Evolutionary conservation across 176 grass and related monocot genomes (phyloP).

Genomic region (Aegilops speltoides): DNA sequence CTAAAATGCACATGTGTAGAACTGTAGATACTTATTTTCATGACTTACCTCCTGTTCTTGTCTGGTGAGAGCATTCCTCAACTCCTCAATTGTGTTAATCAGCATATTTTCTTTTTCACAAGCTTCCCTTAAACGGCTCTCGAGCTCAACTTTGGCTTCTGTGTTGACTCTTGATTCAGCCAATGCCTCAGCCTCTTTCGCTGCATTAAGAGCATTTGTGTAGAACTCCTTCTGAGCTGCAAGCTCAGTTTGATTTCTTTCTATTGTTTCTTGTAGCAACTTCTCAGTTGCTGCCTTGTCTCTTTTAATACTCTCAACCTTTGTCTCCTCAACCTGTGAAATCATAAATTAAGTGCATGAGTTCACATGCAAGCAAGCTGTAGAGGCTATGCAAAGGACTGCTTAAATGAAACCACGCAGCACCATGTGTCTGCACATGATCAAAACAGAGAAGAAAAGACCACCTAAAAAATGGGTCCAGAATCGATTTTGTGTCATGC

Average conservation of each 20-base stretch:
- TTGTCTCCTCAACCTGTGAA: slow-evolving; percentile 90
- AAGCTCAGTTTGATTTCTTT: slow-evolving; percentile 96
- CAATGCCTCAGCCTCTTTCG: slow-evolving; percentile 91
- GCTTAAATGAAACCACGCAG: not conserved
- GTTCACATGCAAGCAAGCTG: slow-evolving; percentile 1
- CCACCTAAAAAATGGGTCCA: not conserved
- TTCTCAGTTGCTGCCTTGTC: slow-evolving; percentile 94
- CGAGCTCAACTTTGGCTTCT: slow-evolving; percentile 91
- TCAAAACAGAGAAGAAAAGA: slow-evolving; percentile 16
- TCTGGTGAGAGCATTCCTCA: slow-evolving; percentile 89
- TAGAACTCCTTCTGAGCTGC: slow-evolving; percentile 98
- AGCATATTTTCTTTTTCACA: slow-evolving; percentile 84
- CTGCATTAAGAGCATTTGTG: slow-evolving; percentile 92
- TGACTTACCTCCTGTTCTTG: slow-evolving; percentile 90
- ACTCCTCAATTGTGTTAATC: slow-evolving; percentile 95
- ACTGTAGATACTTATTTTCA: slow-evolving; percentile 27
- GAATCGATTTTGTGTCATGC: not conserved
- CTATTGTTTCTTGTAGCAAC: slow-evolving; percentile 97
- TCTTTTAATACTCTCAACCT: slow-evolving; percentile 96
- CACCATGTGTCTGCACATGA: not conserved
- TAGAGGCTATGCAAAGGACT: not conserved
- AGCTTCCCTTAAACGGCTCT: slow-evolving; percentile 84
- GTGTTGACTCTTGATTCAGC: slow-evolving; percentile 93
- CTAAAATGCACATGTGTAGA: not conserved
- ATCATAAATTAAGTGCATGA: slow-evolving; percentile 37